Evolutionary conservation across 2,329 filamentous ascomycete genomes (phyloP).

Genomic region (Graphilbum ipis-grandicollis): DNA sequence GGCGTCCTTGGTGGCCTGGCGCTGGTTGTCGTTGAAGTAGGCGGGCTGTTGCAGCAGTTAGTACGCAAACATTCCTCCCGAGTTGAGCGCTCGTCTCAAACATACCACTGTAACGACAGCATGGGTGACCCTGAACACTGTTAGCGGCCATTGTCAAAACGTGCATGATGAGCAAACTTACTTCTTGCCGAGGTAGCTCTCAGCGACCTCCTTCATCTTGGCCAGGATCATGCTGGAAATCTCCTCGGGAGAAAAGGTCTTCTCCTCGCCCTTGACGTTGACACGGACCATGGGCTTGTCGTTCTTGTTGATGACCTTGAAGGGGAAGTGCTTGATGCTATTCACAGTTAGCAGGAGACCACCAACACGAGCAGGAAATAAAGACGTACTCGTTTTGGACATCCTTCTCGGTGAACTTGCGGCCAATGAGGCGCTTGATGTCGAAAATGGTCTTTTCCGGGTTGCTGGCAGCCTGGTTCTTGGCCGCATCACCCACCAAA

Average conservation of each 20-base stretch:
- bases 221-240: constrained; percentile 42
- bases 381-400: constrained; percentile 53
- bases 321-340: constrained; percentile 88
- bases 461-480: constrained; percentile 83
- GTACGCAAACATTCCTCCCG: no score
- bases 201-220: constrained; percentile 50
- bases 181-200: constrained; percentile 65
- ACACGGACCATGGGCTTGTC: constrained; percentile 79
- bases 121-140: constrained; percentile 41
- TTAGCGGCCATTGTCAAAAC: neutral
- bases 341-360: neutral
- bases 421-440: constrained; percentile 76
- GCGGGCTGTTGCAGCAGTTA: constrained; percentile 51
- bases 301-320: constrained; percentile 78
- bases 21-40: constrained; percentile 98
- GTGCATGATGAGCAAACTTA: constrained; percentile 28
- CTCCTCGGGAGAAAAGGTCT: constrained; percentile 44
- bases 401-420: constrained; percentile 69
- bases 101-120: constrained; percentile 65
- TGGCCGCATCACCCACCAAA: constrained; percentile 86
- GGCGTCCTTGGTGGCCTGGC: constrained; percentile 92
- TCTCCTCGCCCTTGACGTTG: constrained; percentile 34
- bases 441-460: constrained; percentile 62
- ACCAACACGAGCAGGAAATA: no score
- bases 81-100: no score